These are phyloP conservation scores for Spinacia oleracea DNA, from an alignment of 179 eudicot species.

Conservation along the genomic window DNA sequence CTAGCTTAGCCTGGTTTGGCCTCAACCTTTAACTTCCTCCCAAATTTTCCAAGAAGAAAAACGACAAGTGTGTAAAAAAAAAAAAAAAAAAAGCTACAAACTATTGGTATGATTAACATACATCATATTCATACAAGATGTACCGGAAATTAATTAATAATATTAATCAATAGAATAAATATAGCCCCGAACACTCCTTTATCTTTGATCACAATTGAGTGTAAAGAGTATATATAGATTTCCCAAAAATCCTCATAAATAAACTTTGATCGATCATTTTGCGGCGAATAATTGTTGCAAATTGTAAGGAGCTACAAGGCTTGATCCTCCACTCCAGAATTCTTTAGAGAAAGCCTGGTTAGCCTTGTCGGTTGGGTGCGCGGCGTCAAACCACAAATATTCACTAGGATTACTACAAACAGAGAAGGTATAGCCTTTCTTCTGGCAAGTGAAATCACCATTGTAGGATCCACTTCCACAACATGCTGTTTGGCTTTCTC, in stretches of 20 bases:
- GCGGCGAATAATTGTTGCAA: conserved; percentile 28
- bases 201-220: conserved; percentile 20
- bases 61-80: background rate
- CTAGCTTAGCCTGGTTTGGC: no score
- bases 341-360: conserved; percentile 33
- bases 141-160: conserved; percentile 4
- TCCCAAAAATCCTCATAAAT: conserved; percentile 2
- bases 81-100: background rate
- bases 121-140: no score
- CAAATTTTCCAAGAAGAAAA: background rate
- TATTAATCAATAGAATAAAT: conserved; percentile 2
- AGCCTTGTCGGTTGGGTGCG: conserved; percentile 37
- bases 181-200: conserved; percentile 10
- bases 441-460: conserved; percentile 42
- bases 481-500: conserved; percentile 36
- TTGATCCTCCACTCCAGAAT: conserved; percentile 34
- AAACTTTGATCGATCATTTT: background rate
- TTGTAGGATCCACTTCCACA: conserved; percentile 40
- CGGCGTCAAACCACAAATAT: conserved; percentile 39
- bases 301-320: conserved; percentile 34
- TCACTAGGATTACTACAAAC: conserved; percentile 35
- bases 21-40: conserved; percentile 8
- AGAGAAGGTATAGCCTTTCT: conserved; percentile 27
- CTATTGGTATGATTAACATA: conserved; percentile 20
- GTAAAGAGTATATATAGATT: background rate